Evolutionary conservation across 139 green algal species (phyloP).

Genomic region (Micractinium sp.): DNA sequence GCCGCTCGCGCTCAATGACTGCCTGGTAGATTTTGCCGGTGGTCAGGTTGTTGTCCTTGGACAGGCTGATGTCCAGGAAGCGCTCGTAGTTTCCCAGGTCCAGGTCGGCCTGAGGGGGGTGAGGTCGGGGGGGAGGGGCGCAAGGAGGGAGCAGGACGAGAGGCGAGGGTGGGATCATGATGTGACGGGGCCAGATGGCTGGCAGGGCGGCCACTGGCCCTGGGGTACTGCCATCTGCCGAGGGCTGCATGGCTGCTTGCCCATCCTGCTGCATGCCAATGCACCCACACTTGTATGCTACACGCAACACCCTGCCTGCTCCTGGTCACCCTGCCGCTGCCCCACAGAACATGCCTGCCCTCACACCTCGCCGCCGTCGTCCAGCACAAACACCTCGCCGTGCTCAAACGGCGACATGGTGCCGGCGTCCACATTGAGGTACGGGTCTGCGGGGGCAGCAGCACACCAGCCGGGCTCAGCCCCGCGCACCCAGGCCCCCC

Average conservation of each 20-base stretch:
- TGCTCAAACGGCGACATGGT: constrained; percentile 99
- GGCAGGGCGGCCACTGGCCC: too few relatives aligned
- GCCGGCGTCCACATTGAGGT: constrained; percentile 99
- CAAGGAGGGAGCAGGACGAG: neutral
- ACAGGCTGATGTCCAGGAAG: constrained; percentile 97
- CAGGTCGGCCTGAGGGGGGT: constrained; percentile 83
- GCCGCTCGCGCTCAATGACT: constrained; percentile 94
- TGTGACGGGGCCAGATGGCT: too few relatives aligned
- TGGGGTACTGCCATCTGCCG: too few relatives aligned
- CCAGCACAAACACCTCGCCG: constrained; percentile 98
- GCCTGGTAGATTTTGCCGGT: constrained; percentile 97
- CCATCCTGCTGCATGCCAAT: too few relatives aligned
- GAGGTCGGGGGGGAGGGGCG: neutral
- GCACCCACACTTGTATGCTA: neutral
- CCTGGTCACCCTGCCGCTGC: neutral
- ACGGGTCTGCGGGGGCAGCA: constrained; percentile 86
- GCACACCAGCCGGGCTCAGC: neutral
- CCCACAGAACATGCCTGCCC: neutral
- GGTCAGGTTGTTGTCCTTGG: constrained; percentile 97
- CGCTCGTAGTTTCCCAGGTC: constrained; percentile 99
- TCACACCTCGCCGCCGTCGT: constrained; percentile 95
- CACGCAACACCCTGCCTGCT: neutral
- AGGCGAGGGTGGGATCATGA: neutral
- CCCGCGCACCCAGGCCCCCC: too few relatives aligned
- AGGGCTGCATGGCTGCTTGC: too few relatives aligned